Conservation (phyloP, 495 filamentous ascomycete genomes). For the Geoglossum glabrum region DNA sequence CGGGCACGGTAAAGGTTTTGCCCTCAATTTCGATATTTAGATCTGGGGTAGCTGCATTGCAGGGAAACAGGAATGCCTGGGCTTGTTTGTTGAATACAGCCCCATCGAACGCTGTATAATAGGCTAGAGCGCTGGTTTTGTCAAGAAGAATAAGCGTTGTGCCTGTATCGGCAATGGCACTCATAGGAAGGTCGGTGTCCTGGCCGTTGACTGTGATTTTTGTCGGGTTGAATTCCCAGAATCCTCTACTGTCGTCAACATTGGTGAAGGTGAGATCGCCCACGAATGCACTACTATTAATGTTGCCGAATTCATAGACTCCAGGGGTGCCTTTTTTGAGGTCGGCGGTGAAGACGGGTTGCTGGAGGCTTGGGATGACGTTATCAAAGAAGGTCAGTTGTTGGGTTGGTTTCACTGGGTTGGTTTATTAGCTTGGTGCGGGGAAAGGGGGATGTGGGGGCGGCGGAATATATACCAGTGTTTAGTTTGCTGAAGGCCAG, state of each 20-base stretch:
- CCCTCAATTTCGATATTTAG: constrained; percentile 38
- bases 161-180: constrained; percentile 24
- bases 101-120: constrained; percentile 24
- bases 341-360: constrained; percentile 53
- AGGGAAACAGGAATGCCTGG: constrained; percentile 44
- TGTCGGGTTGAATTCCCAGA: constrained; percentile 52
- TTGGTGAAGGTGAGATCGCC: constrained; percentile 42
- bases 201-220: constrained; percentile 33
- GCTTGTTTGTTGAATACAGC: constrained; percentile 28
- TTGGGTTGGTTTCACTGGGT: constrained; percentile 33
- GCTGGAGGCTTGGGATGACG: constrained; percentile 35
- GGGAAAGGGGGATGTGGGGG: neutral
- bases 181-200: constrained; percentile 13
- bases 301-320: constrained; percentile 56
- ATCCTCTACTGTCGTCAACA: constrained; percentile 42
- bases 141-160: constrained; percentile 22
- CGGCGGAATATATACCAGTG: constrained; percentile 12
- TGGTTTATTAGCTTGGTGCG: neutral
- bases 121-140: constrained; percentile 16
- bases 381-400: constrained; percentile 77
- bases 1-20: constrained; percentile 43
- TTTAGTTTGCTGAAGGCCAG: constrained; percentile 60
- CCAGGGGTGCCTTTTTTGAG: constrained; percentile 41
- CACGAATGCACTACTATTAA: constrained; percentile 44
- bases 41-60: constrained; percentile 38